Evolutionary conservation across 768 basidiomycete genomes (phyloP), one percentile per base, ranked within the genome.

Genomic region (Boletus rubropictus): DNA sequence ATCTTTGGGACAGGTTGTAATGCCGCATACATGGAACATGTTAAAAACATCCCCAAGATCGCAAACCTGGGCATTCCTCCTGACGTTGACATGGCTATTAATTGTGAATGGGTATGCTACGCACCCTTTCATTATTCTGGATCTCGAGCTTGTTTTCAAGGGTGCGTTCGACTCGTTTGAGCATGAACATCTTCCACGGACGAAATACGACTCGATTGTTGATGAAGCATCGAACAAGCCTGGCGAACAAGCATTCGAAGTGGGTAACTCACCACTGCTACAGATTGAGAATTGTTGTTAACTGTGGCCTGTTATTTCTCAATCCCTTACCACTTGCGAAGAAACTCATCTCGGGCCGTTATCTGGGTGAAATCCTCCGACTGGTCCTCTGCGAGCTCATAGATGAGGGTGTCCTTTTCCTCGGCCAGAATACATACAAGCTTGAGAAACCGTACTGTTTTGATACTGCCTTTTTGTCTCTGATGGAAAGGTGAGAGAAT

Each of bases 1-100:
- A 98, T 99, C 59, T 95, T 98, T 59, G 96, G 96, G 32, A 99
- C 96, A 7, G 96, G 96, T 0, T 97, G 94, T 64, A 98, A 98
- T 64, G 95, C 95, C 0, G 95, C 95, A 6, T 97, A 97, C 62
- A 94, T 96, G 90, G 95, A 99, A 64, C 81, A 82, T 48, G 79
- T 91, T 14, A 76, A 73, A 34, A 80, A 85, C 57, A 93, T 97
- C 40, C 79, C 86, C 33, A 99, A 99, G 75, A 81, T 97, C 52
- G 74, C 77, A 39, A 54, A 80, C 43, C 67, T 93, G n/a, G 84
- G 82, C 1, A 74, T 94, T 53, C 79, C 82, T 31, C 72, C 67
- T 3, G 67, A 72, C 12, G 76, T 72, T 22, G 75, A 86, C 44
- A 96, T 99, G 80, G 95, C 84, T 5, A 97, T 99, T 64, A 98